Percentiles rank a stretch among this genome's conserved stretches.
phyloP scores from a whole-genome alignment of 2,329 filamentous ascomycete species.

The Ceratocystis cubensis region DNA sequence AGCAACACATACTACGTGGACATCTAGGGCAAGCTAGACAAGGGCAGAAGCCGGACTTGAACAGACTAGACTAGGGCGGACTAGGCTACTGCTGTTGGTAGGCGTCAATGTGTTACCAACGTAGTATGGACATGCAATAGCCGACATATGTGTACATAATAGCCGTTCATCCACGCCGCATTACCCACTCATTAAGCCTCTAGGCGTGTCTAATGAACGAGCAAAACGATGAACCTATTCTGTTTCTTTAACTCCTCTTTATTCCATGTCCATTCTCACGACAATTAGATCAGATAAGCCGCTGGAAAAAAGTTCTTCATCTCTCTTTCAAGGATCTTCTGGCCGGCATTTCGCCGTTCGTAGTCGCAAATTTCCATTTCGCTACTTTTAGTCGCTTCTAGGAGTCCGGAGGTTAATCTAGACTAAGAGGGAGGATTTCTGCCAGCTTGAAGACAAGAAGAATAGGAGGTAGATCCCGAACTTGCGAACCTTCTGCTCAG shows the following conservation, averaged over 20 bases:
- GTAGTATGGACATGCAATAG: not conserved
- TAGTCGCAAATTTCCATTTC: not conserved
- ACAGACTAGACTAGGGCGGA: too few relatives aligned
- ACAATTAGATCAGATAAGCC: not conserved
- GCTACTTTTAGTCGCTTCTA: too few relatives aligned
- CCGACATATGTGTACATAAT: not conserved
- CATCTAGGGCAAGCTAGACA: too few relatives aligned
- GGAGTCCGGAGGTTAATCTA: too few relatives aligned
- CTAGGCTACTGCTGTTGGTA: not conserved
- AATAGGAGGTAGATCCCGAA: too few relatives aligned
- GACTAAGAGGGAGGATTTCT: too few relatives aligned
- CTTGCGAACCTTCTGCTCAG: too few relatives aligned
- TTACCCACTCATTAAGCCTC: not conserved
- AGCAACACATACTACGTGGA: too few relatives aligned
- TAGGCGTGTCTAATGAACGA: not conserved
- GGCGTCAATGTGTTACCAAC: too few relatives aligned
- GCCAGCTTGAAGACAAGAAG: too few relatives aligned
- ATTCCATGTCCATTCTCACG: not conserved
- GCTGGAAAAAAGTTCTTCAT: not conserved
- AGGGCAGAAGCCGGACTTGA: too few relatives aligned
- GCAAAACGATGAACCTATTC: not conserved
- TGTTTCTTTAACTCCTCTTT: not conserved
- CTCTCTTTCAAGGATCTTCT: not conserved
- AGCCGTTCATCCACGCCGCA: not conserved
- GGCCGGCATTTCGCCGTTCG: conserved; percentile 1